Percentiles rank a stretch among this genome's conserved stretches.
These are phyloP conservation scores for Aphanocladium album DNA, from an alignment of 2,329 filamentous ascomycete species.

Conservation along the genomic window DNA sequence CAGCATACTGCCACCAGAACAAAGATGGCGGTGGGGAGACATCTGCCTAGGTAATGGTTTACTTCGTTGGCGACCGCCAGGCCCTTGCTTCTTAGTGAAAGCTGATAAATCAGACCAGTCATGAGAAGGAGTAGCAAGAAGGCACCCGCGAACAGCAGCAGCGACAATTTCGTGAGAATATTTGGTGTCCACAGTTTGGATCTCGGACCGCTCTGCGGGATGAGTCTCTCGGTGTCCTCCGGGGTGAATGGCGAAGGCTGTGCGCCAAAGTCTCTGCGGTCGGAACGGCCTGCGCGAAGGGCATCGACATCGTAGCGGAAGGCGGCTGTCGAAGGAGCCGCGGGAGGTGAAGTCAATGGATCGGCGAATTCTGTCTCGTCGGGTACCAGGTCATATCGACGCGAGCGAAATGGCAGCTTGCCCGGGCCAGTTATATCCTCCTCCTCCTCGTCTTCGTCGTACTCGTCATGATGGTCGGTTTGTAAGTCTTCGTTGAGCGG, in stretches of 20 bases:
- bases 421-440: not conserved
- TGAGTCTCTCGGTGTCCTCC: not conserved
- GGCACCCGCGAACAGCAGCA: constrained; percentile 17
- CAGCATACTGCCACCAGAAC: constrained; percentile 23
- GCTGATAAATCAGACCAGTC: constrained; percentile 19
- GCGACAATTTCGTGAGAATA: constrained; percentile 17
- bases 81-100: constrained; percentile 18
- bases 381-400: not conserved
- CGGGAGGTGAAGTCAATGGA: not conserved
- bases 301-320: not conserved
- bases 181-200: constrained; percentile 18
- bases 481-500: not conserved
- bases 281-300: not conserved
- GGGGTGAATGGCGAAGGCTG: not conserved
- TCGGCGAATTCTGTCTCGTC: not conserved
- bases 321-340: not conserved
- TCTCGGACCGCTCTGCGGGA: not conserved
- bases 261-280: not conserved
- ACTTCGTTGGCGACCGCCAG: constrained; percentile 18
- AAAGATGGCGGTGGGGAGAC: constrained; percentile 23
- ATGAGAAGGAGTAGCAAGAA: constrained; percentile 19
- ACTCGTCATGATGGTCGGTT: not conserved
- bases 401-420: not conserved
- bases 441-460: not conserved
- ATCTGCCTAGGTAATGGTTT: constrained; percentile 21